phyloP scores from a whole-genome alignment of 352 stramenopile genomes.

The Phytophthora agathidicida region DNA sequence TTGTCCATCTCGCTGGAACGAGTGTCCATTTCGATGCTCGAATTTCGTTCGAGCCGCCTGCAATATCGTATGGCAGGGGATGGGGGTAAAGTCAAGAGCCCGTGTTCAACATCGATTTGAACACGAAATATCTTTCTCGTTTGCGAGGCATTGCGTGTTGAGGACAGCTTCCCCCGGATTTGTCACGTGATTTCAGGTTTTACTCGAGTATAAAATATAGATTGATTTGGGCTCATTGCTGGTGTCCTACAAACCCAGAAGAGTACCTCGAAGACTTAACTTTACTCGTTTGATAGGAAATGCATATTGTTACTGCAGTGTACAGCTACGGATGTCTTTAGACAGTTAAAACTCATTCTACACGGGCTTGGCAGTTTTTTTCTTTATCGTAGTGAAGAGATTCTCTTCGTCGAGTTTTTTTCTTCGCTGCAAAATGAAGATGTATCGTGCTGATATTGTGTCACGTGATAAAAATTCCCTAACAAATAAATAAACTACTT shows the following conservation, averaged over 20 bases:
- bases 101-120: conserved; percentile 29
- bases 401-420: not conserved
- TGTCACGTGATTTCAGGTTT: not conserved
- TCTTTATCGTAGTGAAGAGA: not conserved
- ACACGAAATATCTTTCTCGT: conserved; percentile 12
- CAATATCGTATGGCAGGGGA: not conserved
- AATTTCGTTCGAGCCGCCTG: conserved; percentile 29
- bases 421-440: not conserved
- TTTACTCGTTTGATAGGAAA: too few relatives aligned
- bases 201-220: not conserved
- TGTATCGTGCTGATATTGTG: conserved; percentile 24
- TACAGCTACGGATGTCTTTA: too few relatives aligned
- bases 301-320: too few relatives aligned
- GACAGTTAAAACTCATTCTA: too few relatives aligned
- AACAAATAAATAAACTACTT: conserved; percentile 41
- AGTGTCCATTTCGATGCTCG: conserved; percentile 21
- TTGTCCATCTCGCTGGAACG: too few relatives aligned
- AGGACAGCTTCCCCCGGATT: conserved; percentile 7
- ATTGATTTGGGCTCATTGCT: not conserved
- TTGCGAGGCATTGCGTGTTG: conserved; percentile 4
- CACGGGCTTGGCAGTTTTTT: too few relatives aligned
- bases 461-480: conserved; percentile 26
- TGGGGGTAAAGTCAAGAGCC: not conserved
- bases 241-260: not conserved
- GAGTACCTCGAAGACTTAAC: too few relatives aligned